Evolutionary conservation across 163 green algal genomes (phyloP), one percentile per base, ranked within the genome.

Genomic region (Chlorella variabilis): DNA sequence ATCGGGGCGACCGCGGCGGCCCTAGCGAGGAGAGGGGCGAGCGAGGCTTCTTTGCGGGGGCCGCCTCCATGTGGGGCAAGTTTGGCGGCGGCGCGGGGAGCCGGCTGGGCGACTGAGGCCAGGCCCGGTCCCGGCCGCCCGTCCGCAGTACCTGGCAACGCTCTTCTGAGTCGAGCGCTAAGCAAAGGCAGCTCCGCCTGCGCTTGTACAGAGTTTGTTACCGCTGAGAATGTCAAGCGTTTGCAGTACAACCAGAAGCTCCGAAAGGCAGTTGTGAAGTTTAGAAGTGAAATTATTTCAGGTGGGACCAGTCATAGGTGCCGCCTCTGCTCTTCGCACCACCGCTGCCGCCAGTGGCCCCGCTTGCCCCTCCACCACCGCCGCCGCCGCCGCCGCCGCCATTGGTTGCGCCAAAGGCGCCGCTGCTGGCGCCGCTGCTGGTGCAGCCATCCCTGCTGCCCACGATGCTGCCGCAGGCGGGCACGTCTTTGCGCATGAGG

Each of bases 401-500:
- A 8, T 34, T 18, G 5, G 7, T 65, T 29, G 13, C 31, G 69
- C 29, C 29, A 20, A 27, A 36, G 59, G n/a, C 29, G 59, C 59
- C 15, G 59, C 59, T 27, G 29, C 59, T 38, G n/a, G n/a, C 38
- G 15, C 13, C 48, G 73, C 59, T 59, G 21, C 41, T 54, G 65
- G 6, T n/a, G 33, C 31, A 20, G 9, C 15, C 45, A 23, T 29
- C 31, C n/a, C 49, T 38, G 31, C 34, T 51, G 34, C 34, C 27
- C 15, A 23, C 39, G 56, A 39, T 41, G 23, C 41, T 54, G 65
- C 38, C 18, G 65, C 36, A 51, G 4, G 21, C 8, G 5, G 42
- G 73, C 25, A 80, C 56, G 6, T 66, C 54, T n/a, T 80, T 80
- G 25, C 56, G 39, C 73, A 80, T 70, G 21, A 80, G 73, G 36